Evolutionary conservation across 352 stramenopile genomes (phyloP).

Genomic region (Phytophthora agathidicida): DNA sequence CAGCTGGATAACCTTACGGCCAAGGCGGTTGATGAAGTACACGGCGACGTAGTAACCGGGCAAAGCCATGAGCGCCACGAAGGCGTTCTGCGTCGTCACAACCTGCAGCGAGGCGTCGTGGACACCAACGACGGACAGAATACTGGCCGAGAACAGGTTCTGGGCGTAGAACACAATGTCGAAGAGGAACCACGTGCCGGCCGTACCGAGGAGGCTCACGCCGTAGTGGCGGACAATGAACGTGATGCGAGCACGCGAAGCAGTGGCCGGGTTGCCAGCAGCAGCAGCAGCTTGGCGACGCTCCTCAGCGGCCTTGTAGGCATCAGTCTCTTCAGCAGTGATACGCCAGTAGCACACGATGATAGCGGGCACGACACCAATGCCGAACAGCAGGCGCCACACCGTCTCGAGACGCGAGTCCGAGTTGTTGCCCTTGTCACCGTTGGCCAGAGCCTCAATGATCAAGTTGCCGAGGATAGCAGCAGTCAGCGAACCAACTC

Average conservation of each 20-base stretch:
- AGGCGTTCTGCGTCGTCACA: constrained; percentile 63
- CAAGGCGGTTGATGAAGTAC: constrained; percentile 73
- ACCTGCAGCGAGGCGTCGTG: constrained; percentile 52
- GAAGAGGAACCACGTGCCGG: constrained; percentile 87
- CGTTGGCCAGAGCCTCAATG: constrained; percentile 52
- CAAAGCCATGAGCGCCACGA: constrained; percentile 72
- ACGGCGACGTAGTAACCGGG: constrained; percentile 85
- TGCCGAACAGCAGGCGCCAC: constrained; percentile 68
- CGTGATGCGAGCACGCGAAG: constrained; percentile 14
- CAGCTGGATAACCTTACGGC: constrained; percentile 75
- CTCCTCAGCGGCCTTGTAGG: constrained; percentile 44
- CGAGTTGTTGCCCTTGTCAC: constrained; percentile 40
- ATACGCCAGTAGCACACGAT: constrained; percentile 77
- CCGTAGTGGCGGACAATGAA: constrained; percentile 66
- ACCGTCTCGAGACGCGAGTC: constrained; percentile 58
- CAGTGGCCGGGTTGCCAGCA: constrained; percentile 1
- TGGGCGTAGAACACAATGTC: constrained; percentile 86
- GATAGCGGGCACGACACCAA: constrained; percentile 61
- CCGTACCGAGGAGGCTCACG: constrained; percentile 60
- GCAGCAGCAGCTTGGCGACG: constrained; percentile 14
- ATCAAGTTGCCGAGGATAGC: constrained; percentile 71
- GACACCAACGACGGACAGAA: constrained; percentile 66
- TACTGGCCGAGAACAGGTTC: constrained; percentile 79
- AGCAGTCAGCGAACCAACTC: constrained; percentile 60
- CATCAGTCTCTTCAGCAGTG: constrained; percentile 60